phyloP scores from a whole-genome alignment of 2,329 filamentous ascomycete species.

The Hypoxylon sp. region DNA sequence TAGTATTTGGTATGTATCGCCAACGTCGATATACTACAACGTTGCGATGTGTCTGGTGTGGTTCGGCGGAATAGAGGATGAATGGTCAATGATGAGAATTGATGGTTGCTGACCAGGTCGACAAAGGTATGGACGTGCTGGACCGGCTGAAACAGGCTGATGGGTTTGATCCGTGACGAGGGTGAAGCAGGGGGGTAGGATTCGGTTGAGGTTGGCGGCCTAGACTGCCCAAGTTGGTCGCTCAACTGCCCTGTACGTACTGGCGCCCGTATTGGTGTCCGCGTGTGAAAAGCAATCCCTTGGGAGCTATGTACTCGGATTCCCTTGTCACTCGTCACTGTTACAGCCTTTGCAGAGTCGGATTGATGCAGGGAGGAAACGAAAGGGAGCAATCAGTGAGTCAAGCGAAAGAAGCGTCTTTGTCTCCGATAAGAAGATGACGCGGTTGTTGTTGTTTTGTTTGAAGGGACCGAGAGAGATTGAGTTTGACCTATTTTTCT shows the following conservation, averaged over 20 bases:
- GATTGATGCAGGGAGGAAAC: conserved; percentile 16
- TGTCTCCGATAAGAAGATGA: conserved; percentile 16
- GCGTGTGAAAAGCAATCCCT: conserved; percentile 22
- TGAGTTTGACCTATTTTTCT: conserved; percentile 25
- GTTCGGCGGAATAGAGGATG: conserved; percentile 15
- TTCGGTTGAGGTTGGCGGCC: conserved; percentile 34
- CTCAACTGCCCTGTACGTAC: conserved; percentile 32
- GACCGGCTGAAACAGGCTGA: conserved; percentile 57
- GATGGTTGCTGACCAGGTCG: conserved; percentile 28
- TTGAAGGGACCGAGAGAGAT: conserved; percentile 35
- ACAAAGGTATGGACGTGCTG: conserved; percentile 48
- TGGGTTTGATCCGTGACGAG: conserved; percentile 56
- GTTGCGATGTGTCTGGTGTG: conserved; percentile 22
- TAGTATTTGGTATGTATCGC: conserved; percentile 14
- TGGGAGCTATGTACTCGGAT: conserved; percentile 12
- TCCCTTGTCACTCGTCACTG: conserved; percentile 6
- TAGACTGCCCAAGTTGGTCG: conserved; percentile 30
- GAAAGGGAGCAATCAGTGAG: conserved; percentile 17
- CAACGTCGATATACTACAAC: conserved; percentile 24
- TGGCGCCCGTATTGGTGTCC: conserved; percentile 15
- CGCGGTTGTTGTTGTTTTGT: conserved; percentile 21
- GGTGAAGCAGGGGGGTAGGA: conserved; percentile 50
- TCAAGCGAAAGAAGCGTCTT: conserved; percentile 18
- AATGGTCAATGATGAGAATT: conserved; percentile 29
- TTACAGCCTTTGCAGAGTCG: conserved; percentile 19